A percentile compares a stretch with the other conserved stretches of the same genome.
Conservation (phyloP, 768 basidiomycete species). For the Russula abietina region DNA sequence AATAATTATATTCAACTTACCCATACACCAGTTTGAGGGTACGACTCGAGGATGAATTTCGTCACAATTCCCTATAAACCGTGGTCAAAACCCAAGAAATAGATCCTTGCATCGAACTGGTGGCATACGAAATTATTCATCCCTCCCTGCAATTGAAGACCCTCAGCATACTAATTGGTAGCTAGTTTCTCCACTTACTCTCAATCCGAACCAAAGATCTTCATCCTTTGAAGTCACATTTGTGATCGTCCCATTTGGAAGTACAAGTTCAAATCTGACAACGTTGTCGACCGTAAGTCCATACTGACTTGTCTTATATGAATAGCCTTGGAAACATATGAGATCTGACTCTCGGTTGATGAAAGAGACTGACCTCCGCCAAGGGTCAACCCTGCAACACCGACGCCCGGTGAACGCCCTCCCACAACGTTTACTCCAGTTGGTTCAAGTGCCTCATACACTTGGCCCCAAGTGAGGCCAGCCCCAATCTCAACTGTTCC, state of each 20-base stretch:
- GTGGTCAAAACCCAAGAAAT: background rate
- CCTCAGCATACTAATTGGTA: background rate
- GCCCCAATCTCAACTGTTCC: slow-evolving; percentile 6
- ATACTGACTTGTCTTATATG: slow-evolving; percentile 30
- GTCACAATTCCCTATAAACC: slow-evolving; percentile 15
- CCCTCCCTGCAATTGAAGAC: slow-evolving; percentile 6
- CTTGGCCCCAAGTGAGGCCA: background rate
- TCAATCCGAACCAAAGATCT: slow-evolving; percentile 16
- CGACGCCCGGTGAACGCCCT: background rate
- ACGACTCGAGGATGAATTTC: slow-evolving; percentile 24
- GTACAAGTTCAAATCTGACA: slow-evolving; percentile 27
- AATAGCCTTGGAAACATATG: slow-evolving; percentile 29
- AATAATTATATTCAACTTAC: background rate
- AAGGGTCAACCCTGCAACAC: background rate
- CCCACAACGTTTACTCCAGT: slow-evolving; percentile 3
- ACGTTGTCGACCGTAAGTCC: slow-evolving; percentile 35
- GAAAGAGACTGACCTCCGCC: slow-evolving; percentile 20
- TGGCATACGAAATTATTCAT: slow-evolving; percentile 15
- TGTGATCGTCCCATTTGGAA: slow-evolving; percentile 28
- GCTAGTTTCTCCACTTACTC: background rate
- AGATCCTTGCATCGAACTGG: no score
- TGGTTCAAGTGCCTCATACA: background rate
- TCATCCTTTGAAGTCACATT: background rate
- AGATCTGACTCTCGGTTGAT: background rate
- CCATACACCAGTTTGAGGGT: slow-evolving; percentile 28